Conservation (phyloP, 1,284 basidiomycete species). For the Ganoderma leucocontextum region DNA sequence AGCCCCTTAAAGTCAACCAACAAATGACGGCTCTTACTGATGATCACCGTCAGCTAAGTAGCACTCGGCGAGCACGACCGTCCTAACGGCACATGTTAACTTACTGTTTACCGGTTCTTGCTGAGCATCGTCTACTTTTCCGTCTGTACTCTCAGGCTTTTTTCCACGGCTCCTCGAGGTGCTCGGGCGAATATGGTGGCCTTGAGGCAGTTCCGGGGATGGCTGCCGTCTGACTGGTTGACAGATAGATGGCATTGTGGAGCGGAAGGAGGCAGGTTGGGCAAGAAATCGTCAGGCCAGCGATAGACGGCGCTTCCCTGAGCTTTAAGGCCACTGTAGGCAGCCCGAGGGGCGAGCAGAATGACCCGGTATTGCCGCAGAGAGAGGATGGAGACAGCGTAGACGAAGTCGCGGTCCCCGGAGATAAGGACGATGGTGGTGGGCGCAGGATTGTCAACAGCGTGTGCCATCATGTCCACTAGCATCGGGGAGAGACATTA, state of each 20-base stretch:
- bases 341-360: slow-evolving; percentile 39
- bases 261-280: not conserved
- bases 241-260: not conserved
- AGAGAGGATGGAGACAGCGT: slow-evolving; percentile 59
- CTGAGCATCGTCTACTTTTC: not conserved
- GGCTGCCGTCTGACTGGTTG: not conserved
- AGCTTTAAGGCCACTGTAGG: slow-evolving; percentile 51
- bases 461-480: slow-evolving; percentile 69
- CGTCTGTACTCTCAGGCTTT: not conserved
- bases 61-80: too few species aligned
- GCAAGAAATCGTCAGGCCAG: slow-evolving; percentile 55
- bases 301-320: slow-evolving; percentile 61
- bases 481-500: not conserved
- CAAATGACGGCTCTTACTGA: too few species aligned
- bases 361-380: slow-evolving; percentile 59
- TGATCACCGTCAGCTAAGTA: too few species aligned
- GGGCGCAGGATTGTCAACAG: slow-evolving; percentile 59
- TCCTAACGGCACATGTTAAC: too few species aligned
- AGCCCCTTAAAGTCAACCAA: too few species aligned
- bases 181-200: not conserved
- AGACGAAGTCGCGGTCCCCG: slow-evolving; percentile 67
- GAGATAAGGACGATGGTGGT: slow-evolving; percentile 62
- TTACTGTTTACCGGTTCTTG: not conserved
- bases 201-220: not conserved
- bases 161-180: not conserved